phyloP scores from a whole-genome alignment of 192 early-diverging fungal genomes.

The Gryganskiella cystojenkinii region DNA sequence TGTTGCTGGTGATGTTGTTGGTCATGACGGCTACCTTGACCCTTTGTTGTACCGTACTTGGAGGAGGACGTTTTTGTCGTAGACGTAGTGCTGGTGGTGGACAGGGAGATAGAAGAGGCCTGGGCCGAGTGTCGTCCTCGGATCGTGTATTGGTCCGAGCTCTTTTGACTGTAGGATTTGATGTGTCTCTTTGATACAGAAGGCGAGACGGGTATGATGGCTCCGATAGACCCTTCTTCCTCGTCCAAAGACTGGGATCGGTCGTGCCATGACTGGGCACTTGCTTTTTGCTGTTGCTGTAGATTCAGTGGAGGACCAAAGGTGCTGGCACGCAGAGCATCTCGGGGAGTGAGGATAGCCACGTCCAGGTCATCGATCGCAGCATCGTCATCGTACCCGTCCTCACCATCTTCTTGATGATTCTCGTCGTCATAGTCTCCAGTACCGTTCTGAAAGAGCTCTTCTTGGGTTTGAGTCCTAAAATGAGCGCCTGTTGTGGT shows the following conservation, averaged over 20 bases:
- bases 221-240: no score
- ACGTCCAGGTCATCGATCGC: background rate
- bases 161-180: background rate
- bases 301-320: no score
- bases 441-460: background rate
- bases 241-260: no score
- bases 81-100: no score
- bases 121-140: background rate
- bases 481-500: constrained; percentile 21
- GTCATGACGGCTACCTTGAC: no score
- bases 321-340: no score
- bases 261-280: no score
- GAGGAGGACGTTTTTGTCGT: no score
- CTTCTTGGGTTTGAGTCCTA: constrained; percentile 8
- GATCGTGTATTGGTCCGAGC: background rate
- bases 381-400: no score
- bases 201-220: background rate
- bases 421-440: background rate
- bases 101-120: background rate
- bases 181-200: background rate
- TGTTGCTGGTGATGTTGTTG: no score
- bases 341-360: background rate
- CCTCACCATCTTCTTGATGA: background rate
- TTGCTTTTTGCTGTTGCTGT: no score
- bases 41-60: no score